These are phyloP conservation scores for Pholiota molesta DNA, from an alignment of 768 basidiomycete species.

Conservation along the genomic window DNA sequence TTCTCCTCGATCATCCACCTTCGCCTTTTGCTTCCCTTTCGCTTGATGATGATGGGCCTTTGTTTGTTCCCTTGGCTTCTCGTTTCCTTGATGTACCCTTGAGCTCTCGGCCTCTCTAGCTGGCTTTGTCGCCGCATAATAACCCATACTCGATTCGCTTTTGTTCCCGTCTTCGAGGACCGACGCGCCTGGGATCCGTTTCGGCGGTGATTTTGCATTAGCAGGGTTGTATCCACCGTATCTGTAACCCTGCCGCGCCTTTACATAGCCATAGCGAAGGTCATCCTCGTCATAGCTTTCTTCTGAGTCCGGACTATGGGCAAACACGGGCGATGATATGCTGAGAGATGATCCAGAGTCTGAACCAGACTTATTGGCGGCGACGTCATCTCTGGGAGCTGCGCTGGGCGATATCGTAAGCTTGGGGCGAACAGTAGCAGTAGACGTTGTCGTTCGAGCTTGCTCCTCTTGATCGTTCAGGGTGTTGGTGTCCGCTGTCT, in stretches of 20 bases:
- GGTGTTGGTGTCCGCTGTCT: background rate
- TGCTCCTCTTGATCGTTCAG: background rate
- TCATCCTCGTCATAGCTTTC: conserved; percentile 13
- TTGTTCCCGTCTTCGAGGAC: background rate
- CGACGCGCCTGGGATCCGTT: background rate
- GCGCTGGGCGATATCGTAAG: conserved; percentile 11
- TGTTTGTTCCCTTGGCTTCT: background rate
- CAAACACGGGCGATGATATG: conserved; percentile 45
- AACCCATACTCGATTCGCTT: background rate
- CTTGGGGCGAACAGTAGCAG: background rate
- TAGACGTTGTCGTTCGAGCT: background rate
- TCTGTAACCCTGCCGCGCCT: conserved; percentile 27
- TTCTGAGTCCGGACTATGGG: conserved; percentile 31
- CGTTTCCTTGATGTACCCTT: background rate
- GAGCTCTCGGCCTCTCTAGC: background rate
- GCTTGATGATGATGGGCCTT: background rate
- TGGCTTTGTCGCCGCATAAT: background rate
- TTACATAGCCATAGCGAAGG: conserved; percentile 4
- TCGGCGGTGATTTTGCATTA: background rate
- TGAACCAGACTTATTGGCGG: background rate
- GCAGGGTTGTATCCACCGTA: conserved; percentile 26
- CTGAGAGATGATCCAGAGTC: conserved; percentile 22
- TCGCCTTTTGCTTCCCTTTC: background rate
- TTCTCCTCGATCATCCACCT: conserved; percentile 36
- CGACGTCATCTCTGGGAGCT: background rate